These are phyloP conservation scores for Candida pseudofarinosa DNA, from an alignment of 805 yeast species.

Conservation along the genomic window DNA sequence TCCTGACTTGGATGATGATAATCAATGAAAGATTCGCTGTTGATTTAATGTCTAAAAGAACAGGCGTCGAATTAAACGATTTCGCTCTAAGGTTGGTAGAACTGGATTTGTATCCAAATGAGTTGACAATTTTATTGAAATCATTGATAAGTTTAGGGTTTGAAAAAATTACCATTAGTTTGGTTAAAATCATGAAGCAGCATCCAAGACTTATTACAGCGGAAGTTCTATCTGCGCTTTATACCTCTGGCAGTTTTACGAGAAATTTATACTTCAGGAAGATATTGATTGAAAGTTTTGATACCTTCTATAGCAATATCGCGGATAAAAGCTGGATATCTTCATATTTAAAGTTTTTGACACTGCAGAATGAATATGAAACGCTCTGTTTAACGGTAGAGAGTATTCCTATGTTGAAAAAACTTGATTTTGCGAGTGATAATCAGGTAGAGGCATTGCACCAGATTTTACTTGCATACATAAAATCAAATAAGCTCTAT, in stretches of 20 bases:
- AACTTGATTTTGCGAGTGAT: conserved; percentile 5
- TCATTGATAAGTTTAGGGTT: conserved; percentile 16
- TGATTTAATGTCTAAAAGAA: conserved; percentile 15
- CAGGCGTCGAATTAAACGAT: conserved; percentile 12
- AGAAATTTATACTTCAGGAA: conserved; percentile 18
- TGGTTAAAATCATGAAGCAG: conserved; percentile 13
- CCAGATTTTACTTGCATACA: conserved; percentile 9
- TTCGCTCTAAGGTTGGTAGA: conserved; percentile 21
- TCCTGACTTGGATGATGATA: conserved; percentile 28
- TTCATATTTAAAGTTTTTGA: conserved; percentile 11
- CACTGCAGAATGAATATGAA: conserved; percentile 1
- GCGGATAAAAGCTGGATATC: conserved; percentile 16
- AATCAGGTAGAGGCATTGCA: background rate
- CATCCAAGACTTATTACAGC: conserved; percentile 1
- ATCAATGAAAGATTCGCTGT: conserved; percentile 24
- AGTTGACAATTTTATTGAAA: conserved; percentile 8
- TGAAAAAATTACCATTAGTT: conserved; percentile 24
- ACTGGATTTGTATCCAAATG: conserved; percentile 11
- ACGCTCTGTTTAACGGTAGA: conserved; percentile 8
- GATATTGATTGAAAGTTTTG: conserved; percentile 9
- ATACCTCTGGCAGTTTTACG: conserved; percentile 8
- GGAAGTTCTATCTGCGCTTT: conserved; percentile 7
- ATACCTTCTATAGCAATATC: conserved; percentile 8
- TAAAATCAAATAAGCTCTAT: conserved; percentile 10
- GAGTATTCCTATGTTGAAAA: conserved; percentile 1